Conservation (phyloP, 2,329 filamentous ascomycete genomes). For the Alternaria hordeiaustralica region DNA sequence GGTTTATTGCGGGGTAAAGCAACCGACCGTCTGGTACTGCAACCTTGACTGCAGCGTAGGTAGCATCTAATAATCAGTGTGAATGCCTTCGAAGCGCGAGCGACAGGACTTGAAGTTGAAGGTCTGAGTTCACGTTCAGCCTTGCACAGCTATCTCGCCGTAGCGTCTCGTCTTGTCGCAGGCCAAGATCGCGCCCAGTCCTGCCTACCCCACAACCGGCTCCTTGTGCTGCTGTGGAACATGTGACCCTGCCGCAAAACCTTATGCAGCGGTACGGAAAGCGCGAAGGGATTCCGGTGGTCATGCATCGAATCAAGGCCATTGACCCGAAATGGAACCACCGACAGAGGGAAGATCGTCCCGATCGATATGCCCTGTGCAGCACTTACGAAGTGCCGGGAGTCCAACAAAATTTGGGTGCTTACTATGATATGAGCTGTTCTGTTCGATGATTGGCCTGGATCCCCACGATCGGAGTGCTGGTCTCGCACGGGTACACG, state of each 20-base stretch:
- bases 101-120: background rate
- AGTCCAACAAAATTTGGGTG: background rate
- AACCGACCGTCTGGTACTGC: slow-evolving; percentile 14
- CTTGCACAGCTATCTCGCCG: slow-evolving; percentile 1
- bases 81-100: background rate
- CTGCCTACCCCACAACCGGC: slow-evolving; percentile 15
- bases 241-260: background rate
- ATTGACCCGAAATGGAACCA: slow-evolving; percentile 7
- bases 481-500: background rate
- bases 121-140: background rate
- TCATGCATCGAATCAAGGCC: background rate
- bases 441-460: background rate
- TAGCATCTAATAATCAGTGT: background rate
- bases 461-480: background rate
- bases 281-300: background rate
- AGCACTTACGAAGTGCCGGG: background rate
- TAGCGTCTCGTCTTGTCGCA: slow-evolving; percentile 1
- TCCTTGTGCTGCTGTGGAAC: slow-evolving; percentile 8
- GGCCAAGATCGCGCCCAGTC: slow-evolving; percentile 4
- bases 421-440: background rate
- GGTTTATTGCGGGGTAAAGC: slow-evolving; percentile 36
- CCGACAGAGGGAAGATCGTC: background rate
- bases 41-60: background rate
- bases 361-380: background rate
- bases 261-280: background rate